A percentile compares a stretch with the other conserved stretches of the same genome.
Conservation (phyloP, 768 basidiomycete species). For the Rhodosporidiobolus odoratus region DNA sequence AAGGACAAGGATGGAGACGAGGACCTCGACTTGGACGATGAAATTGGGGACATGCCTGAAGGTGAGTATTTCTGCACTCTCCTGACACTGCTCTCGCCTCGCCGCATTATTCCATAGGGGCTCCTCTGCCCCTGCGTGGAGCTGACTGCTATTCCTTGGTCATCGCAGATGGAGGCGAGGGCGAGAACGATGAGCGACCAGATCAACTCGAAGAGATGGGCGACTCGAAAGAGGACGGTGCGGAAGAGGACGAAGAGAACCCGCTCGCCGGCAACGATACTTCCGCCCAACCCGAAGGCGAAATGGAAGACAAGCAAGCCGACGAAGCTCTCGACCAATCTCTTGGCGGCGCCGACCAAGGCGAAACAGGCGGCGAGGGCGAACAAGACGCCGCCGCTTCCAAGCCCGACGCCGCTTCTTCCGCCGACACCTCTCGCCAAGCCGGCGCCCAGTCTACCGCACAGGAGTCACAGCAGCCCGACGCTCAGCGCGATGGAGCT, state of each 20-base stretch:
- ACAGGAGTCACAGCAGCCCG: neutral
- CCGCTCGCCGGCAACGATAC: conserved; percentile 73
- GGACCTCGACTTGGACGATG: conserved; percentile 43
- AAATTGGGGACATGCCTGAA: conserved; percentile 39
- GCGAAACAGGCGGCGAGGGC: conserved; percentile 36
- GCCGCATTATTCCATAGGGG: neutral
- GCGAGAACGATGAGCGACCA: conserved; percentile 45
- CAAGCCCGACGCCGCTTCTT: conserved; percentile 16
- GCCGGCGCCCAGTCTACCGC: conserved; percentile 12
- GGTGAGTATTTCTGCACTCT: conserved; percentile 4
- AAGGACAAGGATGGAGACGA: conserved; percentile 43
- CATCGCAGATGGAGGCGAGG: conserved; percentile 41
- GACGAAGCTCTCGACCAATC: conserved; percentile 36
- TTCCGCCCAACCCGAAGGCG: conserved; percentile 60
- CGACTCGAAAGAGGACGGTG: conserved; percentile 44
- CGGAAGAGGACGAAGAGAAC: conserved; percentile 54
- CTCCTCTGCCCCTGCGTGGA: neutral
- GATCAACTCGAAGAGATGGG: conserved; percentile 50
- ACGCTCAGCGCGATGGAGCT: conserved; percentile 6
- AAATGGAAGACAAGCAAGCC: conserved; percentile 46
- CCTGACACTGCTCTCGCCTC: neutral
- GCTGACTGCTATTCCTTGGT: neutral
- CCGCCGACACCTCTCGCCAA: conserved; percentile 19
- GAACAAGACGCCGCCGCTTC: conserved; percentile 27
- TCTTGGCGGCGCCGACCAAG: conserved; percentile 32